phyloP scores from a whole-genome alignment of 108 stramenopile species.

The Cylindrotheca fusiformis region DNA sequence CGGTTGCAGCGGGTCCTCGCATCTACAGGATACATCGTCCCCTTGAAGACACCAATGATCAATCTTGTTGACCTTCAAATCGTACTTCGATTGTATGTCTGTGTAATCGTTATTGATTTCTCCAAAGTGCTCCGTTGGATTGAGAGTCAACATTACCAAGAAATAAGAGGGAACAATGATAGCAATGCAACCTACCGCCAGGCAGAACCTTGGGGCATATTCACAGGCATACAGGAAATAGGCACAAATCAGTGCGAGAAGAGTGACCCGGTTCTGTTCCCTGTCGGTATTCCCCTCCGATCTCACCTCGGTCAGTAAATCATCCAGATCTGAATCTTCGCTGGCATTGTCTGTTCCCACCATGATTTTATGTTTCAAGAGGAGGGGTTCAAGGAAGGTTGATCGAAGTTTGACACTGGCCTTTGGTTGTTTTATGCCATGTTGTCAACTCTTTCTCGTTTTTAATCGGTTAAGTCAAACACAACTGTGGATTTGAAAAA shows the following conservation, averaged over 20 bases:
- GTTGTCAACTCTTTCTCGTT: no score
- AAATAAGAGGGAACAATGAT: slow-evolving; percentile 19
- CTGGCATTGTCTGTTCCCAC: neutral
- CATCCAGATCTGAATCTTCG: neutral
- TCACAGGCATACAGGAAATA: slow-evolving; percentile 26
- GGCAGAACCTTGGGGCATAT: slow-evolving; percentile 22
- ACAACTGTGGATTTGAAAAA: no score
- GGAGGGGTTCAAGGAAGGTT: no score
- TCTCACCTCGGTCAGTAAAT: neutral
- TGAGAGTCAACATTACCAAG: slow-evolving; percentile 35
- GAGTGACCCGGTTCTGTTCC: neutral
- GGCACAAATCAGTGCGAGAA: slow-evolving; percentile 10
- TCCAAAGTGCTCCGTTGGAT: slow-evolving; percentile 50
- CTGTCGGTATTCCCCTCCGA: no score
- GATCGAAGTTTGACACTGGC: no score
- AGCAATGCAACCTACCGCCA: slow-evolving; percentile 8
- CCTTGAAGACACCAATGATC: slow-evolving; percentile 40
- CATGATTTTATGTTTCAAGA: no score
- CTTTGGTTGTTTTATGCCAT: no score
- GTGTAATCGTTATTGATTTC: slow-evolving; percentile 55
- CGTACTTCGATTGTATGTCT: slow-evolving; percentile 50
- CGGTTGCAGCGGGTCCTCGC: slow-evolving; percentile 74
- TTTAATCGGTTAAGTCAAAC: no score
- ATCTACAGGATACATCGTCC: slow-evolving; percentile 65
- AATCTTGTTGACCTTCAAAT: slow-evolving; percentile 56